phyloP scores from a whole-genome alignment of 129 eudicot species.

The Tanacetum coccineum region DNA sequence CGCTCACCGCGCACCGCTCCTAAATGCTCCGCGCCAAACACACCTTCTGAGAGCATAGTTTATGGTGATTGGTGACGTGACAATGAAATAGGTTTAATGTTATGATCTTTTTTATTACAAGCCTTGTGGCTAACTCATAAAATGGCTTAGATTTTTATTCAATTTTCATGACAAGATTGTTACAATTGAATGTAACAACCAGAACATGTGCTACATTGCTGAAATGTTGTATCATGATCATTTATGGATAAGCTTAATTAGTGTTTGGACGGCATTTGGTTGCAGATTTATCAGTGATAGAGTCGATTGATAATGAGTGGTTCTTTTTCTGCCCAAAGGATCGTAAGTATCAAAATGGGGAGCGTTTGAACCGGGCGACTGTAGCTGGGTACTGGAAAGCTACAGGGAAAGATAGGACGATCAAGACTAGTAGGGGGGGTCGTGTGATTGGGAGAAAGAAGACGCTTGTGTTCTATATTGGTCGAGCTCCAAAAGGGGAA shows the following conservation, averaged over 20 bases:
- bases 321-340: slow-evolving; percentile 78
- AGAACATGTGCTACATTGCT: background rate
- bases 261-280: background rate
- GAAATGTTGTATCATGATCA: background rate
- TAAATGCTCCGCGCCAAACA: too few relatives aligned
- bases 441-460: slow-evolving; percentile 71
- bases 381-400: slow-evolving; percentile 83
- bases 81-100: too few relatives aligned
- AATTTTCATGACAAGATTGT: too few relatives aligned
- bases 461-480: slow-evolving; percentile 67
- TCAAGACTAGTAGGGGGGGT: slow-evolving; percentile 38
- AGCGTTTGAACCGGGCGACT: slow-evolving; percentile 67
- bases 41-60: too few relatives aligned
- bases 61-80: too few relatives aligned
- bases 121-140: too few relatives aligned
- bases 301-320: slow-evolving; percentile 68
- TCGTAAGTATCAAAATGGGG: slow-evolving; percentile 71
- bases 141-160: too few relatives aligned
- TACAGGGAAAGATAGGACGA: slow-evolving; percentile 71
- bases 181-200: too few relatives aligned
- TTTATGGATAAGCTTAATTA: too few relatives aligned
- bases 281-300: slow-evolving; percentile 59
- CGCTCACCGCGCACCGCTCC: too few relatives aligned
- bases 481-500: slow-evolving; percentile 78
- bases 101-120: too few relatives aligned